Evolutionary conservation across 2,329 filamentous ascomycete species (phyloP).

Genomic region (Acrodontium crateriforme): DNA sequence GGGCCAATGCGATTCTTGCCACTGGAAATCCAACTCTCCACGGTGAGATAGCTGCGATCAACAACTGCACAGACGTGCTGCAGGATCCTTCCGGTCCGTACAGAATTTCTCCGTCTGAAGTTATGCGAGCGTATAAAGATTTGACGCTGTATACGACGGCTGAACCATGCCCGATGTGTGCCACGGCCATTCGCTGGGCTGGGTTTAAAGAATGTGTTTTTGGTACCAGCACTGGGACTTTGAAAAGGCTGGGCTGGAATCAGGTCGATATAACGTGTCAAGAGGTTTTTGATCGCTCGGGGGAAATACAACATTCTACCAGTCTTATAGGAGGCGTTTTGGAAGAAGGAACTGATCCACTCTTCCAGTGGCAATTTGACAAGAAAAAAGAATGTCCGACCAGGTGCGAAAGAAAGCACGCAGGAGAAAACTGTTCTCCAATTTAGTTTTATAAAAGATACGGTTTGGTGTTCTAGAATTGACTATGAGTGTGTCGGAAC

Average conservation of each 20-base stretch:
- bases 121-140: slow-evolving; percentile 31
- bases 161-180: slow-evolving; percentile 46
- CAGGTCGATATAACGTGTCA: slow-evolving; percentile 35
- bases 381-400: slow-evolving; percentile 21
- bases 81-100: slow-evolving; percentile 33
- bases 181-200: slow-evolving; percentile 42
- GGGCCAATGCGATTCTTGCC: slow-evolving; percentile 31
- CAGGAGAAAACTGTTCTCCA: no score
- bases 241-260: slow-evolving; percentile 36
- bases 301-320: slow-evolving; percentile 23
- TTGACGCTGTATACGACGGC: slow-evolving; percentile 44
- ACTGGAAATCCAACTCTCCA: slow-evolving; percentile 42
- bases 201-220: slow-evolving; percentile 43
- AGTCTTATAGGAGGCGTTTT: slow-evolving; percentile 33
- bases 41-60: slow-evolving; percentile 42
- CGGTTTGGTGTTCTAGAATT: no score
- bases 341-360: slow-evolving; percentile 39
- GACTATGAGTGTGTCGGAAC: no score
- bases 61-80: slow-evolving; percentile 38
- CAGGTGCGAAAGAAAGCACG: slow-evolving; percentile 23
- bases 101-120: slow-evolving; percentile 27
- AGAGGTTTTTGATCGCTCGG: slow-evolving; percentile 35
- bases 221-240: slow-evolving; percentile 35
- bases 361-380: slow-evolving; percentile 43
- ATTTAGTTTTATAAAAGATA: no score